Conservation (phyloP, 2,329 filamentous ascomycete species). For the Metarhizium rileyi region DNA sequence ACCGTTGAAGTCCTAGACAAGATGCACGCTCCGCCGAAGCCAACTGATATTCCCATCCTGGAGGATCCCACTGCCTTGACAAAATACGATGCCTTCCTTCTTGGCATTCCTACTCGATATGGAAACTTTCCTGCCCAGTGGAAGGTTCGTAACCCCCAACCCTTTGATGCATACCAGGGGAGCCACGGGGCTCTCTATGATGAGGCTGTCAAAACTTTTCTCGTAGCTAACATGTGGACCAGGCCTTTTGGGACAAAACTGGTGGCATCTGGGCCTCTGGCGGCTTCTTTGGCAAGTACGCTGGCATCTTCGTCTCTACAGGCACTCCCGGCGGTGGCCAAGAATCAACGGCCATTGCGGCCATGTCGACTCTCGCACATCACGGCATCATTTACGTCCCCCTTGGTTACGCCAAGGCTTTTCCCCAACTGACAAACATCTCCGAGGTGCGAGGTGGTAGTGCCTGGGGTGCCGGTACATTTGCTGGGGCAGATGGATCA, state of each 20-base stretch:
- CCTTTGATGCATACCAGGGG: not conserved
- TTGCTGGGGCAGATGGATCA: conserved; percentile 68
- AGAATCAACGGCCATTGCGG: conserved; percentile 72
- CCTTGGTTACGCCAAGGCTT: conserved; percentile 78
- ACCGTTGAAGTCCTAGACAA: conserved; percentile 71
- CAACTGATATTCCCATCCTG: conserved; percentile 54
- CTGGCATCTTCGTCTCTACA: conserved; percentile 85
- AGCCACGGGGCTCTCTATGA: not conserved
- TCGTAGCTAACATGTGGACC: not conserved
- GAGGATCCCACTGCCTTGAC: conserved; percentile 50
- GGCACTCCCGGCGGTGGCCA: conserved; percentile 80
- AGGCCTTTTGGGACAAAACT: conserved; percentile 78
- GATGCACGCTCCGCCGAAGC: conserved; percentile 83
- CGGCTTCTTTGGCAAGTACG: conserved; percentile 77
- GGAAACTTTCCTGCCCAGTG: conserved; percentile 96
- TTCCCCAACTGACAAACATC: conserved; percentile 59
- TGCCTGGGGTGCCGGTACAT: conserved; percentile 91
- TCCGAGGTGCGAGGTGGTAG: conserved; percentile 75
- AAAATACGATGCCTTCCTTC: conserved; percentile 77
- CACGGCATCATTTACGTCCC: conserved; percentile 97
- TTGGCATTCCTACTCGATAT: conserved; percentile 92
- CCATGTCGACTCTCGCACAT: conserved; percentile 80
- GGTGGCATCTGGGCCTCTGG: conserved; percentile 76
- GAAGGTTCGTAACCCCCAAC: conserved; percentile 51
- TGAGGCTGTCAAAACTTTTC: not conserved